Conservation (phyloP, 2,329 filamentous ascomycete species). For the Paramyrothecium sp. region DNA sequence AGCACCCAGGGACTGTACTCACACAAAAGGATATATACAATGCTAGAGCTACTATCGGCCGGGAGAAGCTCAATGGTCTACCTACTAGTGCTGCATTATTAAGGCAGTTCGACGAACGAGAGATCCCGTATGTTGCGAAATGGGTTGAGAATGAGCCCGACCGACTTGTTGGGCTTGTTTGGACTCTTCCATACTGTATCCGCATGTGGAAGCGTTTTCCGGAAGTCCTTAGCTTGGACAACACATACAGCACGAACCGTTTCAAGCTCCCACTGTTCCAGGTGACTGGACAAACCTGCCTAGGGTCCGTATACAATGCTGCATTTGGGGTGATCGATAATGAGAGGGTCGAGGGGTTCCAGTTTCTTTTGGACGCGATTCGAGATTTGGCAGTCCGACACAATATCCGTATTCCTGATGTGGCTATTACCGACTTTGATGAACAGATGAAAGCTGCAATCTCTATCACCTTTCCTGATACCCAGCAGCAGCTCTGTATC, state of each 20-base stretch:
- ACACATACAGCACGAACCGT: conserved; percentile 9
- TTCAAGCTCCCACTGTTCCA: conserved; percentile 8
- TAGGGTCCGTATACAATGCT: conserved; percentile 4
- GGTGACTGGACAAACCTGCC: no score
- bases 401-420: neutral
- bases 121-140: conserved; percentile 13
- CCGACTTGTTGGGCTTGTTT: conserved; percentile 11
- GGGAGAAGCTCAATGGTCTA: conserved; percentile 11
- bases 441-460: conserved; percentile 1
- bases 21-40: no score
- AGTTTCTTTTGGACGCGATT: conserved; percentile 1
- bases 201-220: conserved; percentile 8
- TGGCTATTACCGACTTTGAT: conserved; percentile 3
- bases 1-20: conserved; percentile 6
- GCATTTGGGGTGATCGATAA: conserved; percentile 4
- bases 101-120: conserved; percentile 13
- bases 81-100: conserved; percentile 11
- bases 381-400: neutral
- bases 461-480: conserved; percentile 1
- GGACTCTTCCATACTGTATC: conserved; percentile 4
- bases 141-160: conserved; percentile 9
- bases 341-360: conserved; percentile 3
- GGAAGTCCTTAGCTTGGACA: conserved; percentile 6
- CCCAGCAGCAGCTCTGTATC: no score
- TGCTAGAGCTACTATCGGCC: no score